These are phyloP conservation scores for Pochonia chlamydosporia DNA, from an alignment of 2,329 filamentous ascomycete species.

Conservation along the genomic window DNA sequence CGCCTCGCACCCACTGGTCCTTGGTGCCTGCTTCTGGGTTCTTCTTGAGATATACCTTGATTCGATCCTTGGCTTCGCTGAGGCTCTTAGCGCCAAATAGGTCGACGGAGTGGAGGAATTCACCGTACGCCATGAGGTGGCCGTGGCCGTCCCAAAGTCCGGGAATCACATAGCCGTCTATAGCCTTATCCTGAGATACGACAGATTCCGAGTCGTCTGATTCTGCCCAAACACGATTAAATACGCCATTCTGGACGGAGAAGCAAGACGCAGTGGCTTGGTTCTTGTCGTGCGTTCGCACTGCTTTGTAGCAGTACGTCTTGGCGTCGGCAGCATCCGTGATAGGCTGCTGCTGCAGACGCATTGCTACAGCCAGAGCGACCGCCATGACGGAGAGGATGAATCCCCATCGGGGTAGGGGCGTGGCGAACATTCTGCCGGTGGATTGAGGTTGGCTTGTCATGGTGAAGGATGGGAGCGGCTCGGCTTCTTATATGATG, in stretches of 20 bases:
- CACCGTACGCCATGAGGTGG: constrained; percentile 60
- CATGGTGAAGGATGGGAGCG: not conserved
- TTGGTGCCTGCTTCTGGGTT: constrained; percentile 47
- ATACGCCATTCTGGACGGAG: constrained; percentile 44
- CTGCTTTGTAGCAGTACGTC: constrained; percentile 34
- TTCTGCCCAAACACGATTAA: constrained; percentile 41
- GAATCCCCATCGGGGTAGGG: constrained; percentile 22
- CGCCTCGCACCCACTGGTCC: constrained; percentile 57
- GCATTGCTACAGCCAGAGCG: too few species aligned
- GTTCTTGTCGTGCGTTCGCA: constrained; percentile 30
- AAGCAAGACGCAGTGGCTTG: constrained; percentile 47
- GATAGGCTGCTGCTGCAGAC: too few species aligned
- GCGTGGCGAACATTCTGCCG: constrained; percentile 1
- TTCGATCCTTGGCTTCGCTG: constrained; percentile 45
- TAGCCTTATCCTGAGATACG: constrained; percentile 16
- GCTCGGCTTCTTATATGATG: too few species aligned
- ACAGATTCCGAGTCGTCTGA: constrained; percentile 20
- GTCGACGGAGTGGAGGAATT: constrained; percentile 60
- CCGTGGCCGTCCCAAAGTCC: constrained; percentile 68
- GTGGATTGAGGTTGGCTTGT: not conserved
- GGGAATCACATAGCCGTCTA: constrained; percentile 52
- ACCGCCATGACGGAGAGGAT: constrained; percentile 18
- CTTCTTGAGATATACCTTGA: constrained; percentile 43
- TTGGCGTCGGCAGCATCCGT: constrained; percentile 7
- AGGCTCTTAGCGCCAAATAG: constrained; percentile 54